Evolutionary conservation across 306 rosid species (phyloP).

Genomic region (Sphenostylis stenocarpa): DNA sequence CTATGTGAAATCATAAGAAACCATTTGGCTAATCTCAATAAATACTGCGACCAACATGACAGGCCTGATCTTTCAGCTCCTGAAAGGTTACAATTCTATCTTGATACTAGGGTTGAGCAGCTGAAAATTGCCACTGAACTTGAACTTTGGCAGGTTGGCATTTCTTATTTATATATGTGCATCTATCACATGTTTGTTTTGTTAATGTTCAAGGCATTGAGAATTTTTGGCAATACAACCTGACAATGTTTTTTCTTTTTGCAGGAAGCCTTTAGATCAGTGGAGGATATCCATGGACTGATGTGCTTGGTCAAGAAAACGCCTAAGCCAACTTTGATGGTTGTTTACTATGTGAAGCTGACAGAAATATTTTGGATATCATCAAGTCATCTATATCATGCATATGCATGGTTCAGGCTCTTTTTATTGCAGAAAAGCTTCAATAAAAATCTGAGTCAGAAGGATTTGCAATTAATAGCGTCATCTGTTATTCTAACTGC

Average conservation of each 20-base stretch:
- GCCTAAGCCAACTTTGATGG: slow-evolving; percentile 95
- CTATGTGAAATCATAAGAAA: slow-evolving; percentile 92
- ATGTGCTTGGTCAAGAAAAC: slow-evolving; percentile 98
- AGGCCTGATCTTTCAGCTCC: slow-evolving; percentile 88
- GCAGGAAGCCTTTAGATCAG: slow-evolving; percentile 97
- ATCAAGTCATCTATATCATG: slow-evolving; percentile 86
- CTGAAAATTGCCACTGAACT: slow-evolving; percentile 93
- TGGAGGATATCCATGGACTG: slow-evolving; percentile 93
- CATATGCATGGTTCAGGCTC: slow-evolving; percentile 95
- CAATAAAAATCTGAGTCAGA: slow-evolving; percentile 92
- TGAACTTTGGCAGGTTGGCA: slow-evolving; percentile 94
- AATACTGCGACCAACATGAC: slow-evolving; percentile 93
- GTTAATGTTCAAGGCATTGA: not conserved
- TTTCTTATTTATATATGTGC: too few relatives aligned
- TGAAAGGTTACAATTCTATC: slow-evolving; percentile 90
- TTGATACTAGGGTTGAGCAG: slow-evolving; percentile 96
- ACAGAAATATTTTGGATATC: slow-evolving; percentile 93
- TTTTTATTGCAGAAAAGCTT: slow-evolving; percentile 84
- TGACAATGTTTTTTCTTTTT: slow-evolving; percentile 10
- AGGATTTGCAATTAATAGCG: slow-evolving; percentile 94
- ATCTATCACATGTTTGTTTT: not conserved
- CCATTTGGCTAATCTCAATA: slow-evolving; percentile 85
- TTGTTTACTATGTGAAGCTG: slow-evolving; percentile 87
- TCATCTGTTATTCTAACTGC: slow-evolving; percentile 98
- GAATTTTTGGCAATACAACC: not conserved